These are phyloP conservation scores for Protomyces arabidopsidicola DNA, from an alignment of 1,139 yeast species.

Conservation along the genomic window DNA sequence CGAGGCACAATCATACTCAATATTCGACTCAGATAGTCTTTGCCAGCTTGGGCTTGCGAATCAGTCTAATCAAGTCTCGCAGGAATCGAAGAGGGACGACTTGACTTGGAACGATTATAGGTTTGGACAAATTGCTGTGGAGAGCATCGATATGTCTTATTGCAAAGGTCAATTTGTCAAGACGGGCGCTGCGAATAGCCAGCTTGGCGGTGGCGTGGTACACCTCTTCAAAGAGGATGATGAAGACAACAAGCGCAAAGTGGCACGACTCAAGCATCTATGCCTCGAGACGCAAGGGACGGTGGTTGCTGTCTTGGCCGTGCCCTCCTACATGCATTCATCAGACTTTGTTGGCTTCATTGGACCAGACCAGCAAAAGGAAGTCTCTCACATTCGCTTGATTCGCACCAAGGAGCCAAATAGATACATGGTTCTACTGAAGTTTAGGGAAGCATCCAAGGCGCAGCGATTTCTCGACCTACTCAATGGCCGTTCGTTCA, in stretches of 20 bases:
- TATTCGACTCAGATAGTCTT: not conserved
- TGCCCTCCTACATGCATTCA: constrained; percentile 83
- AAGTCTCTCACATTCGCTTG: constrained; percentile 67
- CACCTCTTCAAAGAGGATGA: not conserved
- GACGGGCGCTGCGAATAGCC: not conserved
- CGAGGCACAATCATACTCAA: not conserved
- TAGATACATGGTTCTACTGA: constrained; percentile 70
- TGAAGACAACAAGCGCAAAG: not conserved
- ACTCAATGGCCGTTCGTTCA: constrained; percentile 72
- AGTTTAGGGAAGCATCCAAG: constrained; percentile 54
- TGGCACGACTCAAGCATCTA: not conserved
- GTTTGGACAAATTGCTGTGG: not conserved
- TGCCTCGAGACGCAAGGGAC: constrained; percentile 44
- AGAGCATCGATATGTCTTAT: not conserved
- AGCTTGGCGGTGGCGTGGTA: not conserved
- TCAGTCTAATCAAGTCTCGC: not conserved
- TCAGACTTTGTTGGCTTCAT: constrained; percentile 77
- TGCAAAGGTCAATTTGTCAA: not conserved
- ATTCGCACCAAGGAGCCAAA: constrained; percentile 63
- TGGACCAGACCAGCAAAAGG: constrained; percentile 55
- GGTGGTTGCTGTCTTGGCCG: constrained; percentile 75
- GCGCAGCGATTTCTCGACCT: constrained; percentile 62
- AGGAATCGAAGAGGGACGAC: not conserved
- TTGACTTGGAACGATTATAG: not conserved
- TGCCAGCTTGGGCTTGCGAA: not conserved